A percentile compares a stretch with the other conserved stretches of the same genome.
phyloP scores from a whole-genome alignment of 2,329 filamentous ascomycete genomes.

The Cercospora sesami region DNA sequence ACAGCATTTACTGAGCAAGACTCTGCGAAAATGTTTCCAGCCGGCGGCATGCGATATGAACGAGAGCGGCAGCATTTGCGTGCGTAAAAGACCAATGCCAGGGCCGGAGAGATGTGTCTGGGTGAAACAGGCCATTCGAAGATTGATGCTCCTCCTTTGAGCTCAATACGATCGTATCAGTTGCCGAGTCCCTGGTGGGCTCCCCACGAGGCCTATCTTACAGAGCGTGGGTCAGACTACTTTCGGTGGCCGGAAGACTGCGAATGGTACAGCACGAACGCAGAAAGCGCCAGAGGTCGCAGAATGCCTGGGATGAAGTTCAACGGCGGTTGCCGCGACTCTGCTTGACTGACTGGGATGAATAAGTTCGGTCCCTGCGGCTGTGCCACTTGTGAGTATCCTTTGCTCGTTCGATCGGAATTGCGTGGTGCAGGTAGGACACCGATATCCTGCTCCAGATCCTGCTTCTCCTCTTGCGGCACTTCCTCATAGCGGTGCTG shows the following conservation, averaged over 20 bases:
- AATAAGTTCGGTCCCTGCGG: conserved; percentile 35
- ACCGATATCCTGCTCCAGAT: conserved; percentile 19
- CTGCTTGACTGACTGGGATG: conserved; percentile 35
- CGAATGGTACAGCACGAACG: conserved; percentile 51
- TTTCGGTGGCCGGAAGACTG: background rate
- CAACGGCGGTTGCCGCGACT: conserved; percentile 46
- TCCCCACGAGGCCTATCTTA: background rate
- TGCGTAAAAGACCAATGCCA: background rate
- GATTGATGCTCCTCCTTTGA: background rate
- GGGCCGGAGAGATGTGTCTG: background rate
- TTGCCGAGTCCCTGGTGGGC: background rate
- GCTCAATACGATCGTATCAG: background rate
- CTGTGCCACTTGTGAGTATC: conserved; percentile 8
- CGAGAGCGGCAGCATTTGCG: background rate
- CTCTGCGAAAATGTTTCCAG: background rate
- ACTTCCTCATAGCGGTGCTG: conserved; percentile 27
- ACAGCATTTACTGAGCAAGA: background rate
- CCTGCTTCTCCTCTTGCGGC: conserved; percentile 26
- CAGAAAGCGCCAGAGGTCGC: conserved; percentile 62
- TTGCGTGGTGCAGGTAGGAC: conserved; percentile 22
- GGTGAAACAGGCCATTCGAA: background rate
- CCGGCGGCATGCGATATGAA: background rate
- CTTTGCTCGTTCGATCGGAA: conserved; percentile 16
- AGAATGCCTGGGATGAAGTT: conserved; percentile 72
- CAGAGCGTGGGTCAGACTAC: background rate